A percentile compares a stretch with the other conserved stretches of the same genome.
Evolutionary conservation across 768 basidiomycete species (phyloP).

Genomic region (Gelatoporia subvermispora): DNA sequence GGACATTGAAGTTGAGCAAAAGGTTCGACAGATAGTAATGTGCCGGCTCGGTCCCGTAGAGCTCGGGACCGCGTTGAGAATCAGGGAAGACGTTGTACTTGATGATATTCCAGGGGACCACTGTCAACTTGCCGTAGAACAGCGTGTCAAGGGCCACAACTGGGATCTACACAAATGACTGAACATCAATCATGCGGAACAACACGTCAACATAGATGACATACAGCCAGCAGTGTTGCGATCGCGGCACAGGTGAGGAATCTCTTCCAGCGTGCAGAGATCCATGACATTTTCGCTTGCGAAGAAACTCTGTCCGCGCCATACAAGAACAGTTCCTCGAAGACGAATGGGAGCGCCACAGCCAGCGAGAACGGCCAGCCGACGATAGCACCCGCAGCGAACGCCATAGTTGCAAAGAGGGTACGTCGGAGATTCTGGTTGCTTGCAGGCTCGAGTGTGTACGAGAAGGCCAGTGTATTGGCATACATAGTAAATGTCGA

Average conservation of each 20-base stretch:
- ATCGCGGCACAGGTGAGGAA: constrained; percentile 47
- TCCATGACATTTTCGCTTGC: constrained; percentile 46
- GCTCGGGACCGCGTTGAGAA: constrained; percentile 73
- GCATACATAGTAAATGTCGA: constrained; percentile 96
- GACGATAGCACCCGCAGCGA: constrained; percentile 80
- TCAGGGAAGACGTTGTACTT: constrained; percentile 89
- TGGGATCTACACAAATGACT: constrained; percentile 55
- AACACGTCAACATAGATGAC: constrained; percentile 15
- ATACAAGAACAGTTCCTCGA: constrained; percentile 83
- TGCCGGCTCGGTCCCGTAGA: constrained; percentile 91
- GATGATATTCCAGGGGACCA: constrained; percentile 93
- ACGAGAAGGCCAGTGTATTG: constrained; percentile 73
- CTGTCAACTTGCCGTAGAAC: constrained; percentile 72
- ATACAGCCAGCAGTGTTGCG: constrained; percentile 61
- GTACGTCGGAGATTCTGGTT: constrained; percentile 50
- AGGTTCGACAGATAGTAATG: constrained; percentile 86
- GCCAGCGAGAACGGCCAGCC: constrained; percentile 98
- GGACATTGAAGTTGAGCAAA: constrained; percentile 89
- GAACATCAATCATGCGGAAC: neutral
- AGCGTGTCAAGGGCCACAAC: constrained; percentile 79
- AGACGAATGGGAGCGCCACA: constrained; percentile 80
- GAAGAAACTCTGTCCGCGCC: constrained; percentile 61
- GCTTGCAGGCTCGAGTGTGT: constrained; percentile 55
- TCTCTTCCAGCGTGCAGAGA: constrained; percentile 53
- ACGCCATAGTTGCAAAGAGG: constrained; percentile 58